These are phyloP conservation scores for Trichophaea hybrida DNA, from an alignment of 2,329 filamentous ascomycete species.

Conservation along the genomic window DNA sequence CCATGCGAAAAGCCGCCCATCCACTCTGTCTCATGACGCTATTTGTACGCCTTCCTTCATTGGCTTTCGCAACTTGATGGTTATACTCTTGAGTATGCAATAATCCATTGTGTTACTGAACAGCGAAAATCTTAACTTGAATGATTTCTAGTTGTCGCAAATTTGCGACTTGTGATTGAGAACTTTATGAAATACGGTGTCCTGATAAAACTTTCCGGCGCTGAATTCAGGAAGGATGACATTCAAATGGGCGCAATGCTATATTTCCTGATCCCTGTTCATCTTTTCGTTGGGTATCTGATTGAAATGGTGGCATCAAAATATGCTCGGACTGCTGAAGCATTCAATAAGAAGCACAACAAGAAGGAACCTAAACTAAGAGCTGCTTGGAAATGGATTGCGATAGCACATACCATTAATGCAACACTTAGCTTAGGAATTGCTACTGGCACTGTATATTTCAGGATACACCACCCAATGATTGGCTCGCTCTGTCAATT, in stretches of 20 bases:
- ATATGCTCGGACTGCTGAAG: conserved; percentile 57
- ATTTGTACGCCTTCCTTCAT: conserved; percentile 64
- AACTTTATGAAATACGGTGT: conserved; percentile 97
- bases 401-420: conserved; percentile 69
- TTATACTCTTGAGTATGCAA: conserved; percentile 62
- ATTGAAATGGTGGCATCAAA: conserved; percentile 74
- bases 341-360: conserved; percentile 42
- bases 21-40: conserved; percentile 76
- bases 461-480: conserved; percentile 77
- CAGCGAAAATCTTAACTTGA: not conserved
- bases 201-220: conserved; percentile 77
- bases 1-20: conserved; percentile 56
- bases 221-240: conserved; percentile 71
- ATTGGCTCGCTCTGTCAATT: conserved; percentile 84
- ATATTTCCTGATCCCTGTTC: conserved; percentile 77
- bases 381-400: conserved; percentile 64
- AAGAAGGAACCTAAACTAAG: conserved; percentile 52
- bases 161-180: conserved; percentile 85
- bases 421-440: conserved; percentile 65
- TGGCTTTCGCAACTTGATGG: conserved; percentile 91
- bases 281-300: conserved; percentile 76
- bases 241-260: conserved; percentile 59
- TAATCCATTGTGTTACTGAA: not conserved
- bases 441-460: conserved; percentile 78
- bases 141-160: conserved; percentile 58